Evolutionary conservation across 2,329 filamentous ascomycete species (phyloP).

Genomic region (Pyrenophora tritici-repentis): DNA sequence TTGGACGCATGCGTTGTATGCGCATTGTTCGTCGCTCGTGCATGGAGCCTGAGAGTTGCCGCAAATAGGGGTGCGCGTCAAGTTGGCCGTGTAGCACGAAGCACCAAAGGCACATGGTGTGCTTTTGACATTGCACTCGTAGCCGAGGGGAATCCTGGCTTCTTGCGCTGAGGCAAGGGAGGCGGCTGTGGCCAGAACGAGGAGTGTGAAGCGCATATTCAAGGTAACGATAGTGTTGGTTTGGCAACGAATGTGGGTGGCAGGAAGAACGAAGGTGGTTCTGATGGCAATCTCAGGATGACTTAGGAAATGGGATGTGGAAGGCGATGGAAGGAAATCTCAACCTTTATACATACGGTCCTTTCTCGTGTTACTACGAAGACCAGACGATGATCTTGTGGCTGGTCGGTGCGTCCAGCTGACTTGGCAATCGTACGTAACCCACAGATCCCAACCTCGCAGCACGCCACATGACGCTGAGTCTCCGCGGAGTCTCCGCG

Average conservation of each 20-base stretch:
- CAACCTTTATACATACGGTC: neutral
- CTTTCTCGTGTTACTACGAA: neutral
- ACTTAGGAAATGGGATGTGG: neutral
- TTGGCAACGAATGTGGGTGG: neutral
- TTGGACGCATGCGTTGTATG: constrained; percentile 27
- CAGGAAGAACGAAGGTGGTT: neutral
- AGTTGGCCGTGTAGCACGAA: constrained; percentile 25
- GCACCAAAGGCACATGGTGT: constrained; percentile 21
- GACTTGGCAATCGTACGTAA: constrained; percentile 2
- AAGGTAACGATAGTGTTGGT: neutral
- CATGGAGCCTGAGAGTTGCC: constrained; percentile 29
- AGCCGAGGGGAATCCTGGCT: constrained; percentile 15
- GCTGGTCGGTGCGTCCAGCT: neutral
- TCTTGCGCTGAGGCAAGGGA: constrained; percentile 15
- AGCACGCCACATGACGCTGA: constrained; percentile 3
- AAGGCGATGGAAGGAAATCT: neutral
- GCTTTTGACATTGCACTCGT: constrained; percentile 15
- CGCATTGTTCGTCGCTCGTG: constrained; percentile 24
- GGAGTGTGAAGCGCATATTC: constrained; percentile 24
- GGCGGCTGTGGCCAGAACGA: constrained; percentile 18
- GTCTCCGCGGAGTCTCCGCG: too few relatives aligned
- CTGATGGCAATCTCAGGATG: neutral
- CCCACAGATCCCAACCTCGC: neutral
- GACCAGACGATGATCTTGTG: neutral
- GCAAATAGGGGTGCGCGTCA: constrained; percentile 14